These are phyloP conservation scores for Phaeosphaeria sp. DNA, from an alignment of 2,329 filamentous ascomycete species.

Conservation along the genomic window DNA sequence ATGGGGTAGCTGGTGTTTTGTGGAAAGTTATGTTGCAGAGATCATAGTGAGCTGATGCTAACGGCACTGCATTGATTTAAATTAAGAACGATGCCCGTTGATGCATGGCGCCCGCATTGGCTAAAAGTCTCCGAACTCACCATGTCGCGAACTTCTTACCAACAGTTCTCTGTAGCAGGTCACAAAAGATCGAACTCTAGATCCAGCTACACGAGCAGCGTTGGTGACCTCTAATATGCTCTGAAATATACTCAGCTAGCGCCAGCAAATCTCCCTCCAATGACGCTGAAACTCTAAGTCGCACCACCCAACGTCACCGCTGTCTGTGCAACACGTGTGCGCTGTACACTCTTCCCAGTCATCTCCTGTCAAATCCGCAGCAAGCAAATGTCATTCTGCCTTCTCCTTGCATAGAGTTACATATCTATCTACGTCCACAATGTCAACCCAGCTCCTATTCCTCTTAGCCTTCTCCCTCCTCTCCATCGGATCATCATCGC, in stretches of 20 bases:
- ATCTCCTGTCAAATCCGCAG: neutral
- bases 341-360: neutral
- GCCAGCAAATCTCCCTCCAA: neutral
- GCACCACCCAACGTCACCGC: neutral
- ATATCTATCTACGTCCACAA: neutral
- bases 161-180: neutral
- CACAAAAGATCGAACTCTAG: neutral
- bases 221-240: neutral
- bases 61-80: neutral
- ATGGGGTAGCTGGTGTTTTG: neutral
- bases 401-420: neutral
- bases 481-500: neutral
- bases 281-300: neutral
- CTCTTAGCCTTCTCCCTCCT: neutral
- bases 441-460: neutral
- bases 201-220: neutral
- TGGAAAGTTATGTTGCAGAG: neutral
- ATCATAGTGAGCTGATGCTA: neutral
- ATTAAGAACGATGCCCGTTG: neutral
- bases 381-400: neutral
- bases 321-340: conserved; percentile 1
- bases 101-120: neutral
- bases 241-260: neutral
- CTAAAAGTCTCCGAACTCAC: neutral
- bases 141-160: neutral